Conservation (phyloP, 306 rosid species). For the Carpinus fangiana region DNA sequence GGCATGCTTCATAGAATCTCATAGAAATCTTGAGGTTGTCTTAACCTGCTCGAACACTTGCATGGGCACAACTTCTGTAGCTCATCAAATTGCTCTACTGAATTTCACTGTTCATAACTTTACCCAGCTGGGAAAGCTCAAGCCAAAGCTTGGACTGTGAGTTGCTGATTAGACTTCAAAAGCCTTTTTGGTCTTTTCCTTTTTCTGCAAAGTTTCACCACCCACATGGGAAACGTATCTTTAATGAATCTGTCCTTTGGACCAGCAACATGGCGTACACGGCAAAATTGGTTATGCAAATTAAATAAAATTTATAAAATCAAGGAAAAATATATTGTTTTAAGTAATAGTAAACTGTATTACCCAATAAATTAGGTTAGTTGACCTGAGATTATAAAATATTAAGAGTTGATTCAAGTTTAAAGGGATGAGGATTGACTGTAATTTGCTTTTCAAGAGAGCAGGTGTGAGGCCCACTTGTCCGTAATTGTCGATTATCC, state of each 20-base stretch:
- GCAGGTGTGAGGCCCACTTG: too few species aligned
- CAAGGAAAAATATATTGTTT: neutral
- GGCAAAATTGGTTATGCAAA: slow-evolving; percentile 19
- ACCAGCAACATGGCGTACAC: slow-evolving; percentile 36
- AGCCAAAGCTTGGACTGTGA: neutral
- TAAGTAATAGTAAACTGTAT: neutral
- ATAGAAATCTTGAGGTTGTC: slow-evolving; percentile 7
- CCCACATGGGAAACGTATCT: slow-evolving; percentile 28
- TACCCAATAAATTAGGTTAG: neutral
- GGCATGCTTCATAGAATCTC: slow-evolving; percentile 22
- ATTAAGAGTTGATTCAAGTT: too few species aligned
- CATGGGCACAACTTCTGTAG: neutral
- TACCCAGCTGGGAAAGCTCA: neutral
- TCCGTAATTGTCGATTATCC: too few species aligned
- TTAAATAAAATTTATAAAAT: slow-evolving; percentile 14
- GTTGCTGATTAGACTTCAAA: neutral
- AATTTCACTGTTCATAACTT: neutral
- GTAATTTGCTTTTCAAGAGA: too few species aligned
- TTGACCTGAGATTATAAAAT: neutral
- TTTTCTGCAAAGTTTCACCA: slow-evolving; percentile 1
- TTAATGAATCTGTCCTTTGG: slow-evolving; percentile 13
- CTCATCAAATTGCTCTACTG: neutral
- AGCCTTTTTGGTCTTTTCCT: neutral
- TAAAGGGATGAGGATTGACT: too few species aligned
- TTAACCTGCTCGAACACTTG: neutral